Evolutionary conservation across 1,284 basidiomycete species (phyloP).

Genomic region (Sphagnurus paluster): DNA sequence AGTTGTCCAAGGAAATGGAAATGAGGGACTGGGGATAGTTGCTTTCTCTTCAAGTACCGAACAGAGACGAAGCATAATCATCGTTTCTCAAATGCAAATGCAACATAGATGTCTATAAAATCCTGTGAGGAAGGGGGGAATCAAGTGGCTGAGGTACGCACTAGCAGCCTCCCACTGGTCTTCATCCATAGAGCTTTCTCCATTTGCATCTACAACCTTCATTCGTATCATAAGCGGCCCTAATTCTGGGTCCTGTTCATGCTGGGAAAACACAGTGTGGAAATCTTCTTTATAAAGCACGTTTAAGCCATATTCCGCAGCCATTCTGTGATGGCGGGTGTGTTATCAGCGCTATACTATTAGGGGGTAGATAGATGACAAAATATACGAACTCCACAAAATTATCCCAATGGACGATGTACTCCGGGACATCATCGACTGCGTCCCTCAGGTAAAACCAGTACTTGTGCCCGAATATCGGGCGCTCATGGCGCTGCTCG

Average conservation of each 20-base stretch:
- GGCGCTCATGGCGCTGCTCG: conserved; percentile 62
- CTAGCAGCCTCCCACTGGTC: conserved; percentile 97
- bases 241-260: conserved; percentile 77
- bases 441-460: conserved; percentile 94
- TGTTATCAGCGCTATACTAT: not conserved
- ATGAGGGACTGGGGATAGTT: not conserved
- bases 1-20: not conserved
- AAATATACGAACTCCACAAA: conserved; percentile 81
- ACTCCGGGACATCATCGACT: conserved; percentile 96
- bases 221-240: conserved; percentile 79
- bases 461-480: conserved; percentile 88
- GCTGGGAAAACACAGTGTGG: conserved; percentile 81
- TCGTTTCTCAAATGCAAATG: conserved; percentile 78
- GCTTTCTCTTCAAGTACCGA: not conserved
- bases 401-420: conserved; percentile 92
- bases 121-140: not conserved
- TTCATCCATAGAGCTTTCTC: conserved; percentile 87
- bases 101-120: conserved; percentile 75
- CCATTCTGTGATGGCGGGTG: conserved; percentile 59
- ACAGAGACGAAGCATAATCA: conserved; percentile 23
- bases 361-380: not conserved
- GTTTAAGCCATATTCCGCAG: conserved; percentile 78
- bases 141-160: conserved; percentile 46
- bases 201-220: conserved; percentile 83
- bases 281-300: conserved; percentile 86